A percentile compares a stretch with the other conserved stretches of the same genome.
Conservation (phyloP, 2,329 filamentous ascomycete genomes). For the Scedosporium aurantiacum region DNA sequence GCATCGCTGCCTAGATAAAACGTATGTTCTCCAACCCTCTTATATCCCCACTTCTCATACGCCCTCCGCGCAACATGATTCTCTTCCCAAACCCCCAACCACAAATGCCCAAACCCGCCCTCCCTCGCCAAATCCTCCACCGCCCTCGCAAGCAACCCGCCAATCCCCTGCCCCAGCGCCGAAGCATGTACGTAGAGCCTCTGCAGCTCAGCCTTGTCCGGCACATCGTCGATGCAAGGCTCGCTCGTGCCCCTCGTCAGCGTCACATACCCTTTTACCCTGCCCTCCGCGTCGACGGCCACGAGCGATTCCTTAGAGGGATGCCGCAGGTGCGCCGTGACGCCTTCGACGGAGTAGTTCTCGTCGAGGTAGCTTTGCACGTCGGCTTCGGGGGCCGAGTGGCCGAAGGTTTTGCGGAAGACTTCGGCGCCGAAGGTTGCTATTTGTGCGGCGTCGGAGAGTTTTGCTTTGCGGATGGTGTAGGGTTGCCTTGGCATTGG, state of each 20-base stretch:
- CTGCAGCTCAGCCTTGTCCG: conserved; percentile 27
- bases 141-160: conserved; percentile 18
- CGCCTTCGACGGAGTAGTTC: conserved; percentile 24
- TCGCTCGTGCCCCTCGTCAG: conserved; percentile 26
- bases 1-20: conserved; percentile 28
- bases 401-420: conserved; percentile 29
- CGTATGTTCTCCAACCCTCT: conserved; percentile 26
- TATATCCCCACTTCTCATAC: conserved; percentile 30
- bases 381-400: conserved; percentile 26
- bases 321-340: conserved; percentile 14
- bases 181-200: conserved; percentile 27
- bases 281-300: conserved; percentile 10
- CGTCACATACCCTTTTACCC: conserved; percentile 28
- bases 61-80: conserved; percentile 25
- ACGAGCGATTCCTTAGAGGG: conserved; percentile 17
- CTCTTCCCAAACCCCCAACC: conserved; percentile 38
- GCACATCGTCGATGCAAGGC: conserved; percentile 22
- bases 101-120: conserved; percentile 27
- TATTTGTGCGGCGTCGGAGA: conserved; percentile 20
- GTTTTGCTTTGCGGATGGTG: conserved; percentile 14
- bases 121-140: conserved; percentile 22
- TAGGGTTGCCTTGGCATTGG: not conserved
- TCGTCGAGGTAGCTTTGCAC: conserved; percentile 25
- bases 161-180: conserved; percentile 27
- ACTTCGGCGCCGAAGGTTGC: conserved; percentile 22